These are phyloP conservation scores for Alternaria ethzedia DNA, from an alignment of 2,329 filamentous ascomycete species.

Conservation along the genomic window DNA sequence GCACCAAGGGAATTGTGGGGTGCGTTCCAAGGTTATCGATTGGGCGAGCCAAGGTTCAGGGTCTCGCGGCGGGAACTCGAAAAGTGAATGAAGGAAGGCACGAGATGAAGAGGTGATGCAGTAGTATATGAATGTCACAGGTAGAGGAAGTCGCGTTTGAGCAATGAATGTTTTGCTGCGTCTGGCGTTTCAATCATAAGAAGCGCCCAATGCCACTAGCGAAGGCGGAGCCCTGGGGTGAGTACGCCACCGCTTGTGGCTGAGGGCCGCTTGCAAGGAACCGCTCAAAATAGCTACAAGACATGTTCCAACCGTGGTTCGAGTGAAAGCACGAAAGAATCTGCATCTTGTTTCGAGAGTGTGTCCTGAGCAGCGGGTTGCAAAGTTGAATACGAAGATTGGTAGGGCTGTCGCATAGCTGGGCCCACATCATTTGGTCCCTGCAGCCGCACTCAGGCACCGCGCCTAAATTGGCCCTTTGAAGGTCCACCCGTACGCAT, in stretches of 20 bases:
- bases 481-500: background rate
- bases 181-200: constrained; percentile 28
- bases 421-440: constrained; percentile 17
- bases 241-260: constrained; percentile 14
- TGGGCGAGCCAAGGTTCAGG: background rate
- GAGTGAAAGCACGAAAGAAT: background rate
- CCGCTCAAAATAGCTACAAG: background rate
- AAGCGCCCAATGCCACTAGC: constrained; percentile 30
- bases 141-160: constrained; percentile 25
- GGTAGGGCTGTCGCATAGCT: constrained; percentile 1
- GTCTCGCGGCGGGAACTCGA: background rate
- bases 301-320: background rate
- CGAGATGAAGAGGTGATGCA: background rate
- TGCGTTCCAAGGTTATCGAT: constrained; percentile 17
- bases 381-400: background rate
- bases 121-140: constrained; percentile 13
- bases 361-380: background rate
- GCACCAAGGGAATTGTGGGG: constrained; percentile 23
- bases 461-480: background rate
- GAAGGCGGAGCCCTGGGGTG: constrained; percentile 18
- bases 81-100: background rate
- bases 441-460: constrained; percentile 25
- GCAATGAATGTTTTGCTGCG: constrained; percentile 21
- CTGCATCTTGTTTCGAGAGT: background rate
- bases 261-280: background rate